These are phyloP conservation scores for Ascoidea rubescens DNA, from an alignment of 805 yeast genomes.

Conservation along the genomic window DNA sequence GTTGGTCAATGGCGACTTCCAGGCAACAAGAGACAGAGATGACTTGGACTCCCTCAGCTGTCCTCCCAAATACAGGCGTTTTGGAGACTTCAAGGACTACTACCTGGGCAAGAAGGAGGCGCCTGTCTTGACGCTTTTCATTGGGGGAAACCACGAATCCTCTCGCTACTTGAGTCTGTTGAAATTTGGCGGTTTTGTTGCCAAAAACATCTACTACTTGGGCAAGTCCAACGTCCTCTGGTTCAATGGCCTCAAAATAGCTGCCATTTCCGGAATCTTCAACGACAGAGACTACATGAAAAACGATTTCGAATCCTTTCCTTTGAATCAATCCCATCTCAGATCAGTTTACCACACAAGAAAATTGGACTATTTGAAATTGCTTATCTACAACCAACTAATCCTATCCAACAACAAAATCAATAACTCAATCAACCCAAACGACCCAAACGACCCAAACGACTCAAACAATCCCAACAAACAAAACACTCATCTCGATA, in stretches of 20 bases:
- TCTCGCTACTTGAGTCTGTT: constrained; percentile 63
- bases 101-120: constrained; percentile 47
- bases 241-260: constrained; percentile 64
- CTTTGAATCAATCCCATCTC: constrained; percentile 31
- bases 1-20: constrained; percentile 85
- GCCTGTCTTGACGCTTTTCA: constrained; percentile 65
- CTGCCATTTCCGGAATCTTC: constrained; percentile 78
- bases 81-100: constrained; percentile 76
- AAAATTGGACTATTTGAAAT: constrained; percentile 44
- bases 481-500: constrained; percentile 22
- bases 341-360: constrained; percentile 66
- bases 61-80: constrained; percentile 57
- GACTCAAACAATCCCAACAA: too few species aligned
- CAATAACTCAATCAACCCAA: too few species aligned
- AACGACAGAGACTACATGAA: constrained; percentile 34
- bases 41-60: constrained; percentile 66
- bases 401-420: constrained; percentile 14
- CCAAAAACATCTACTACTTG: constrained; percentile 72
- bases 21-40: constrained; percentile 48
- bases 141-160: constrained; percentile 95
- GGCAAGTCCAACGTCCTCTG: constrained; percentile 68
- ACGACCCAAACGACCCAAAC: too few species aligned
- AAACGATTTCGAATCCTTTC: constrained; percentile 28
- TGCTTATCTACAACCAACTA: constrained; percentile 21
- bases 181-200: constrained; percentile 85